Evolutionary conservation across 1,139 yeast species (phyloP).

Genomic region (Candida buenavistaensis): DNA sequence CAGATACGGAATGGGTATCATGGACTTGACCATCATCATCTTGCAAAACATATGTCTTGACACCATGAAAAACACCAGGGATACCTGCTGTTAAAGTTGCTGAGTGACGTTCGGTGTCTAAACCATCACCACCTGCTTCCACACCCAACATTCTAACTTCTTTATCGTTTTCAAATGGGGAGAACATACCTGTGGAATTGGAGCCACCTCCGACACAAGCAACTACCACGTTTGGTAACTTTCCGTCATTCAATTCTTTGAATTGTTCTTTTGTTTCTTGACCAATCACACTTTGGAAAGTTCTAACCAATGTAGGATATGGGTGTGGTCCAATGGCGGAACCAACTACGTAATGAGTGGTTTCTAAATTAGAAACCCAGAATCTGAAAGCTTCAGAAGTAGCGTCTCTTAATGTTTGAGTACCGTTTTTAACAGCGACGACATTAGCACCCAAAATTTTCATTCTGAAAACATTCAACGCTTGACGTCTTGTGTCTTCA

Average conservation of each 20-base stretch:
- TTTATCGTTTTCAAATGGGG: slow-evolving; percentile 83
- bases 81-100: slow-evolving; percentile 92
- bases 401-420: slow-evolving; percentile 94
- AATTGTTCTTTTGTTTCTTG: slow-evolving; percentile 92
- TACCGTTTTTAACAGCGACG: slow-evolving; percentile 90
- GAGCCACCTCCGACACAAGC: slow-evolving; percentile 99
- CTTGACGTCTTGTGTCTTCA: slow-evolving; percentile 98
- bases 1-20: slow-evolving; percentile 97
- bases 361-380: slow-evolving; percentile 87
- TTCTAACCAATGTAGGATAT: slow-evolving; percentile 94
- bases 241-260: slow-evolving; percentile 71
- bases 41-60: slow-evolving; percentile 88
- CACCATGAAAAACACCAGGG: slow-evolving; percentile 99
- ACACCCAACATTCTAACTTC: slow-evolving; percentile 85
- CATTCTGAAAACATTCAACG: slow-evolving; percentile 96
- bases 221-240: slow-evolving; percentile 87
- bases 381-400: slow-evolving; percentile 94
- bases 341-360: slow-evolving; percentile 94
- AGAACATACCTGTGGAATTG: slow-evolving; percentile 92
- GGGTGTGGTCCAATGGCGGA: slow-evolving; percentile 99
- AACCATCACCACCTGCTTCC: slow-evolving; percentile 99
- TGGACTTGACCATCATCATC: slow-evolving; percentile 92
- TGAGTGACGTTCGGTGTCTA: slow-evolving; percentile 82
- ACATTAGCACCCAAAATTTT: slow-evolving; percentile 94
- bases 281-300: slow-evolving; percentile 97